A percentile compares a stretch with the other conserved stretches of the same genome.
phyloP scores from a whole-genome alignment of 2,329 filamentous ascomycete species.

The Cytospora piceae region DNA sequence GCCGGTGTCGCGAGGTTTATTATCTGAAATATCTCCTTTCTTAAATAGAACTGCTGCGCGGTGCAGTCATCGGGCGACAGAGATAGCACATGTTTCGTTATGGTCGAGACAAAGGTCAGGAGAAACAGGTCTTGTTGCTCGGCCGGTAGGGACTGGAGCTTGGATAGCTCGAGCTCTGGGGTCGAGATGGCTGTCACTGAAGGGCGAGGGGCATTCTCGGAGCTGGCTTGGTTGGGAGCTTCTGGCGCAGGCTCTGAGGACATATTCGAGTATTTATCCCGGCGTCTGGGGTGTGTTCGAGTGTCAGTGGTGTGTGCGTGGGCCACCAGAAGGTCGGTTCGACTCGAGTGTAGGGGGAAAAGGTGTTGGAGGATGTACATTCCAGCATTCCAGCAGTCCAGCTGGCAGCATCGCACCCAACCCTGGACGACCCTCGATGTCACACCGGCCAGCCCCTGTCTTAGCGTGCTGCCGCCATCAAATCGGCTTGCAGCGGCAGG shows the following conservation, averaged over 20 bases:
- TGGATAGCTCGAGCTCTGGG: slow-evolving; percentile 84
- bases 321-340: slow-evolving; percentile 16
- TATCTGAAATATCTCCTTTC: slow-evolving; percentile 93
- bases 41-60: slow-evolving; percentile 86
- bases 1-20: slow-evolving; percentile 80
- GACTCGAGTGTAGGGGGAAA: slow-evolving; percentile 4
- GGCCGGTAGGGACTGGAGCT: slow-evolving; percentile 84
- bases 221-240: slow-evolving; percentile 34
- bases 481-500: slow-evolving; percentile 28
- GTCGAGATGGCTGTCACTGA: slow-evolving; percentile 44
- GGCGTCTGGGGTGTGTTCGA: not conserved
- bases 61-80: slow-evolving; percentile 81
- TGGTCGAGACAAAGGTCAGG: slow-evolving; percentile 81
- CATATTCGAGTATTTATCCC: slow-evolving; percentile 23
- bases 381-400: slow-evolving; percentile 7
- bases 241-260: slow-evolving; percentile 31
- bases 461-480: slow-evolving; percentile 23
- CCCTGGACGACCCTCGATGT: slow-evolving; percentile 24
- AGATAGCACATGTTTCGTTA: slow-evolving; percentile 77
- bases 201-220: slow-evolving; percentile 38
- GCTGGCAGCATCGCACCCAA: slow-evolving; percentile 27
- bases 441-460: slow-evolving; percentile 24
- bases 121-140: slow-evolving; percentile 97
- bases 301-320: slow-evolving; percentile 22
- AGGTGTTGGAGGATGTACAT: slow-evolving; percentile 12